Conservation (phyloP, 1,284 basidiomycete genomes). For the Moesziomyces sp. region DNA sequence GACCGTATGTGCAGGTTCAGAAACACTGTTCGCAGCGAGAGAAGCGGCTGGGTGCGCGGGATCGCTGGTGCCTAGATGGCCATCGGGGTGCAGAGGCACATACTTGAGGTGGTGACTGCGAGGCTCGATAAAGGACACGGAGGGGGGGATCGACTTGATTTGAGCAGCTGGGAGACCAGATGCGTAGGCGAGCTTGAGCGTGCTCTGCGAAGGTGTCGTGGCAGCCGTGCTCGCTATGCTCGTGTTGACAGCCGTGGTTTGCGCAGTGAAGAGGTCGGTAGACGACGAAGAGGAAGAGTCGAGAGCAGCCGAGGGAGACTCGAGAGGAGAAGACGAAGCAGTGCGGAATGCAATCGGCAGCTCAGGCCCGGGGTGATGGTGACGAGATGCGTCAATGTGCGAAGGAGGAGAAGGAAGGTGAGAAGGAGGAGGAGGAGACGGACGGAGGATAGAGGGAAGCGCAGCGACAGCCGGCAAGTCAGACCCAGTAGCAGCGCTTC, state of each 20-base stretch:
- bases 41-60: too few relatives aligned
- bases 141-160: neutral
- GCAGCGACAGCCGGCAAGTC: conserved; percentile 1
- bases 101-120: neutral
- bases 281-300: conserved; percentile 19
- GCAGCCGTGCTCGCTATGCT: conserved; percentile 15
- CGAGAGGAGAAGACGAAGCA: conserved; percentile 7
- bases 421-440: conserved; percentile 1
- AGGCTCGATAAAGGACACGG: neutral
- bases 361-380: conserved; percentile 1
- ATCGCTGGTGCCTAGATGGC: neutral
- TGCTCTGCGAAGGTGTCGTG: conserved; percentile 21
- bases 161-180: conserved; percentile 1
- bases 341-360: neutral
- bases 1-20: neutral
- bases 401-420: conserved; percentile 1
- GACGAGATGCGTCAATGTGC: conserved; percentile 6
- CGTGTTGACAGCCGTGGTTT: conserved; percentile 5
- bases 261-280: conserved; percentile 11
- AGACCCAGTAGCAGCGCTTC: neutral
- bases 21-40: neutral
- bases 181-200: conserved; percentile 9
- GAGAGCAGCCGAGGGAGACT: neutral
- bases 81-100: neutral
- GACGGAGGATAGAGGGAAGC: conserved; percentile 2